phyloP scores from a whole-genome alignment of 2,329 filamentous ascomycete species.

The Cladosporium austrohemisphaericum region DNA sequence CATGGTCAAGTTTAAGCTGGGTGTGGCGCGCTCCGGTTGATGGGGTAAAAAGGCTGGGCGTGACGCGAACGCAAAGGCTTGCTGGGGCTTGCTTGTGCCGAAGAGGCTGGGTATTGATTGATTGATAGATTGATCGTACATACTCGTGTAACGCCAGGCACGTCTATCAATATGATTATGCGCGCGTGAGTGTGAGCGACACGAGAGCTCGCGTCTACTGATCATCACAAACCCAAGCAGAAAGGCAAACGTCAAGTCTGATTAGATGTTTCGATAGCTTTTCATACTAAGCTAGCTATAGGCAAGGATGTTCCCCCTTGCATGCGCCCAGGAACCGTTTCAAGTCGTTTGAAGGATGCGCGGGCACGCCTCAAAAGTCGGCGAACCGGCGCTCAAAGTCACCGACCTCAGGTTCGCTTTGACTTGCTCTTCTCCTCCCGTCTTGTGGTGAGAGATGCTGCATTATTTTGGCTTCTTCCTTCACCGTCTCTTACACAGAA shows the following conservation, averaged over 20 bases:
- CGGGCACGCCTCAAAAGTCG: too few species aligned
- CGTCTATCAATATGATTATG: too few species aligned
- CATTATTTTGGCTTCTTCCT: too few species aligned
- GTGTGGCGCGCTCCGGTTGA: background rate
- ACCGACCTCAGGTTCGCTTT: slow-evolving; percentile 6
- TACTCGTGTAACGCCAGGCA: background rate
- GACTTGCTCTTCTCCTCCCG: too few species aligned
- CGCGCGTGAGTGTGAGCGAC: too few species aligned
- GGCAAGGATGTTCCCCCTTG: slow-evolving; percentile 9
- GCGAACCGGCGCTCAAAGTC: background rate
- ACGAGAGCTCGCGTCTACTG: too few species aligned
- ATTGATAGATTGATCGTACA: background rate
- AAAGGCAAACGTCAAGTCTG: too few species aligned
- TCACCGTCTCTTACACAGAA: background rate
- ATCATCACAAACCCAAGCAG: too few species aligned
- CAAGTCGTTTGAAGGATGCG: background rate
- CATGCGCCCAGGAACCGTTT: slow-evolving; percentile 10
- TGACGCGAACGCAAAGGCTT: background rate
- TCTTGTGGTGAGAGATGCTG: too few species aligned
- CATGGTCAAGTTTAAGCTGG: too few species aligned
- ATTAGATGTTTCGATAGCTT: too few species aligned
- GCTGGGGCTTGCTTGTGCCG: background rate
- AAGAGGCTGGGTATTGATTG: background rate
- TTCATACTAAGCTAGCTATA: slow-evolving; percentile 7
- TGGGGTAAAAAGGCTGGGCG: background rate